phyloP scores from a whole-genome alignment of 208 protist species.

The Leishmania aethiopica region DNA sequence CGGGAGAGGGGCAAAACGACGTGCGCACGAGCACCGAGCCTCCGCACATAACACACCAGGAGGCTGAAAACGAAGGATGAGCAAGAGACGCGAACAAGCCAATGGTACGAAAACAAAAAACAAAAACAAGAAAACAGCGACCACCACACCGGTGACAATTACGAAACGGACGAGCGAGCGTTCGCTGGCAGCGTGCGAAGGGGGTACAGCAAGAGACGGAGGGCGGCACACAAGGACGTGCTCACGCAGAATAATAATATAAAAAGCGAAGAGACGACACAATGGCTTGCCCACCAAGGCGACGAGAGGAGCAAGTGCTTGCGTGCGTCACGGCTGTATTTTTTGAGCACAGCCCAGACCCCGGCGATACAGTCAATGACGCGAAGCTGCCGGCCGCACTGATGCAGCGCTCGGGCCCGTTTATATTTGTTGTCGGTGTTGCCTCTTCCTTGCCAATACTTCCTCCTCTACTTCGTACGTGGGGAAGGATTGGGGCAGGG shows the following conservation, averaged over 20 bases:
- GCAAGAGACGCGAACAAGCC: neutral
- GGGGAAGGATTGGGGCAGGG: neutral
- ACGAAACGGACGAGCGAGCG: neutral
- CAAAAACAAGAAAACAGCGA: neutral
- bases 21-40: neutral
- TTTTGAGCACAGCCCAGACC: neutral
- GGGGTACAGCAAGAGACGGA: neutral
- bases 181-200: neutral
- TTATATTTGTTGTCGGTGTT: neutral
- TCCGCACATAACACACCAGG: neutral
- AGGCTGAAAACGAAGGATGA: neutral
- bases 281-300: neutral
- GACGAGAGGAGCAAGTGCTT: neutral
- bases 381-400: neutral
- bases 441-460: neutral
- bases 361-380: neutral
- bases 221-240: neutral
- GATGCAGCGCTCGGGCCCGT: neutral
- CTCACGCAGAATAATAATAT: neutral
- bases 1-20: neutral
- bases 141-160: neutral
- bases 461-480: neutral
- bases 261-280: neutral
- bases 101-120: no score
- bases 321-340: neutral